These are phyloP conservation scores for Canavalia ensiformis DNA, from an alignment of 306 rosid species.

Conservation along the genomic window DNA sequence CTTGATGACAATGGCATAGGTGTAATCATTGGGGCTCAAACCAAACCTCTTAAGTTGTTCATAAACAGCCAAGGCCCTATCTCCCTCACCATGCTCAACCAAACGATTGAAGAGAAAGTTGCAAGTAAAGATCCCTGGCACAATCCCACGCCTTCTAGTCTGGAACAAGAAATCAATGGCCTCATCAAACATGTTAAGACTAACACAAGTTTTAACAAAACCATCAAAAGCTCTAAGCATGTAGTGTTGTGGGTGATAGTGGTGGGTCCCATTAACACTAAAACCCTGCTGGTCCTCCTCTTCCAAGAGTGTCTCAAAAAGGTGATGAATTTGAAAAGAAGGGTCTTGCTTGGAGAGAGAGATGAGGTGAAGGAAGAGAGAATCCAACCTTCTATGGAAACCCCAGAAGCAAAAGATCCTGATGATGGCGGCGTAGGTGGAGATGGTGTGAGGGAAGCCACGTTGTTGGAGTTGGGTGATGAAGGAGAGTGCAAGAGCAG, in stretches of 20 bases:
- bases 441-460: slow-evolving; percentile 58
- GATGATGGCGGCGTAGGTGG: slow-evolving; percentile 64
- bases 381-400: slow-evolving; percentile 61
- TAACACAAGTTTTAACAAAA: slow-evolving; percentile 71
- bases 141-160: slow-evolving; percentile 60
- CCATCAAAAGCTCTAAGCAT: slow-evolving; percentile 61
- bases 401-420: slow-evolving; percentile 71
- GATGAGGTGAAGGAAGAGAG: slow-evolving; percentile 69
- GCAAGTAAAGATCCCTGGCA: slow-evolving; percentile 65
- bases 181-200: slow-evolving; percentile 71
- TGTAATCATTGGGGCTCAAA: slow-evolving; percentile 68
- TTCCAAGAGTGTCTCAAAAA: slow-evolving; percentile 57
- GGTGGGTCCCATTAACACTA: slow-evolving; percentile 24
- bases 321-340: slow-evolving; percentile 51
- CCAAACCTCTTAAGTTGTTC: slow-evolving; percentile 78
- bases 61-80: slow-evolving; percentile 60
- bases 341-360: slow-evolving; percentile 39
- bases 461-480: slow-evolving; percentile 53
- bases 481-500: slow-evolving; percentile 65
- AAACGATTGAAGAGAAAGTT: slow-evolving; percentile 80
- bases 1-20: slow-evolving; percentile 78
- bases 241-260: not conserved
- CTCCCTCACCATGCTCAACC: slow-evolving; percentile 57
- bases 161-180: slow-evolving; percentile 71
- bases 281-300: not conserved